Evolutionary conservation across 805 yeast species (phyloP).

Genomic region (Monosporozyma yasuniensis): DNA sequence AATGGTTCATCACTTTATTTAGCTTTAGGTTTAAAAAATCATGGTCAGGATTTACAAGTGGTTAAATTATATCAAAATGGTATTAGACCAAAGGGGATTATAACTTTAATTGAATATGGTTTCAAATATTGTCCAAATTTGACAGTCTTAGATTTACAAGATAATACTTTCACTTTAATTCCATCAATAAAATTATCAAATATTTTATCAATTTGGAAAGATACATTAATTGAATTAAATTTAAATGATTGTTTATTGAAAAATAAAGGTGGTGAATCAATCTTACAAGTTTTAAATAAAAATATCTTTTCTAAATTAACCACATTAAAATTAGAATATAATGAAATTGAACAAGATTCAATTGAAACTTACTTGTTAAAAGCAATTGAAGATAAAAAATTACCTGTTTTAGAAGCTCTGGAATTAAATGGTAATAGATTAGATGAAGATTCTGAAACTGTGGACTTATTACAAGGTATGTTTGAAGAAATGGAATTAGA

Average conservation of each 20-base stretch:
- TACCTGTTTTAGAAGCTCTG: conserved; percentile 53
- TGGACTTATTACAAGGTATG: conserved; percentile 50
- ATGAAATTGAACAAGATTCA: conserved; percentile 67
- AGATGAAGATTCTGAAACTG: conserved; percentile 71
- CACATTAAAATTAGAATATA: conserved; percentile 70
- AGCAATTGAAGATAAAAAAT: conserved; percentile 41
- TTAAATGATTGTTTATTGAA: conserved; percentile 85
- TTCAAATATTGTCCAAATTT: conserved; percentile 52
- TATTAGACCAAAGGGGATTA: conserved; percentile 88
- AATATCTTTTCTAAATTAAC: conserved; percentile 38
- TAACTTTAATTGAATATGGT: conserved; percentile 64
- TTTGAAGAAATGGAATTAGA: conserved; percentile 89
- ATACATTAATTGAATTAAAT: conserved; percentile 60
- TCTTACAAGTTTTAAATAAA: conserved; percentile 42
- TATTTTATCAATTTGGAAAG: conserved; percentile 53
- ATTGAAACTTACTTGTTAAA: conserved; percentile 43
- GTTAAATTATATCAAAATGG: conserved; percentile 91
- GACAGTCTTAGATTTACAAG: conserved; percentile 77
- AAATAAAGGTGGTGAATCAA: conserved; percentile 57
- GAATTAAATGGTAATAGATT: conserved; percentile 93
- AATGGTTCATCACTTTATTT: conserved; percentile 85
- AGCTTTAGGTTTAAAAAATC: conserved; percentile 77
- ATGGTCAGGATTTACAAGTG: conserved; percentile 54
- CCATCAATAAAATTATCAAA: conserved; percentile 61
- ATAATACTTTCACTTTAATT: conserved; percentile 76